Evolutionary conservation across 2,329 filamentous ascomycete genomes (phyloP), one percentile per base, ranked within the genome.

Genomic region (Dothideomycetes sp.): DNA sequence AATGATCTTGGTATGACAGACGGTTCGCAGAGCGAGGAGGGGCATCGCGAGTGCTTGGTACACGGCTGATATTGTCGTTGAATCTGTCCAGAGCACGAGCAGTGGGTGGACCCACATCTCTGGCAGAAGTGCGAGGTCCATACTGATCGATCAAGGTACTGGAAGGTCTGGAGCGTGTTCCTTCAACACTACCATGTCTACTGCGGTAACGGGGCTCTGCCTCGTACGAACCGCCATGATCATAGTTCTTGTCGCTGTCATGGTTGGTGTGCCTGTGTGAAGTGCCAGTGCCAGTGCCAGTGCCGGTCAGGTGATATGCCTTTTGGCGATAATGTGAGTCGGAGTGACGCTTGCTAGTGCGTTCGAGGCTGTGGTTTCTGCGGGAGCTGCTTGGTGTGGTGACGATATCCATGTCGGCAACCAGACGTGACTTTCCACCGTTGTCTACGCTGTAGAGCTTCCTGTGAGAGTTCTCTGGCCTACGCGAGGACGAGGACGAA

Each of bases 1-100:
- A 23, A n/a, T 32, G 32, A 4, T 31, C 18, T 25, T 45, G 27
- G 73, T 67, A 42, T 12, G 32, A 34, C 4, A 29, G 32, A 13
- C 40, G 27, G 13, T 37, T 43, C 13, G 5, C 38, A 3, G 41
- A 32, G 16, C 42, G 43, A 12, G 37, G 41, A 0, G 67, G 64
- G n/a, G n/a, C n/a, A 11, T 71, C 59, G 12, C 72, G 65, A 53
- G 69, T 62, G 36, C 69, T 67, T 30, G 62, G 57, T 0, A 61
- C 60, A 5, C 70, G 61, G 19, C 67, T 55, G 5, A 60, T 41
- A 12, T 51, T 53, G 43, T 72, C 65, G 49, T 74, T 74, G 47
- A 84, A 74, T 60, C 76, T 82, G 51, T 85, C 82, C 48, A 86
- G 76, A 0, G 79, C 82, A 50, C 80, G 69, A 3, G 77, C 83